Base-by-base conservation (phyloP, 345 rosid genomes). In the Salix exigua region DNA sequence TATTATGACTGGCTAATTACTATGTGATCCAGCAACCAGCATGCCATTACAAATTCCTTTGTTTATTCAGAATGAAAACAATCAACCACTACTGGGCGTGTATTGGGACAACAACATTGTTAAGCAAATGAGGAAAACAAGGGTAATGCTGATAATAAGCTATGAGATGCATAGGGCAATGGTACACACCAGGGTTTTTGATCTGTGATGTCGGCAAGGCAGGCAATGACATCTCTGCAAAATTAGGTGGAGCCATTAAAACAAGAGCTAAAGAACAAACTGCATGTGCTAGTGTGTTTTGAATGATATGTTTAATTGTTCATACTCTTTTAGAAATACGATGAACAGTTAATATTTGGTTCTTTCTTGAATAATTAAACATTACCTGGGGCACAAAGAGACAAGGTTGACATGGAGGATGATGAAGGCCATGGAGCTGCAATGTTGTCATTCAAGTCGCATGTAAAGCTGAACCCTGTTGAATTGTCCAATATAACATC, bases 351-450 rank as follows among this genome's bases (percentile, higher is more conserved):
- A 66, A 30, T 65, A 21, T 37, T 33, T 63, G 30, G 46, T 60
- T 73, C 65, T 42, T 44, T 73, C 23, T 12, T 70, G 35, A 42
- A 16, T 40, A 65, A 69, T 76, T 70, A 25, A 42, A 21, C 42
- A 65, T 66, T 85, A 95, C 98, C 99, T 44, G 98, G 97, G 72
- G 99, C 97, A 85, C 99, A 96, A 19, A 96, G 90, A 50, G 99
- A 93, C 81, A 92, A 40, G 35, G 98, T 86, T 75, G 98, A 82
- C 84, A 92, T 77, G 70, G 97, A 88, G 25, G 97, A 88, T 18
- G 99, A 93, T 62, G 89, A 84, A 69, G 99, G 99, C 99, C 99
- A 96, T 48, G 99, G 99, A 58, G 99, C 99, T 23, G 85, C 97
- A 68, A 92, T 93, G 82, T 96, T 96, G 83, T 96, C 99, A 48